phyloP scores from a whole-genome alignment of 371 early-diverging fungal genomes.

The Apophysomyces ossiformis region DNA sequence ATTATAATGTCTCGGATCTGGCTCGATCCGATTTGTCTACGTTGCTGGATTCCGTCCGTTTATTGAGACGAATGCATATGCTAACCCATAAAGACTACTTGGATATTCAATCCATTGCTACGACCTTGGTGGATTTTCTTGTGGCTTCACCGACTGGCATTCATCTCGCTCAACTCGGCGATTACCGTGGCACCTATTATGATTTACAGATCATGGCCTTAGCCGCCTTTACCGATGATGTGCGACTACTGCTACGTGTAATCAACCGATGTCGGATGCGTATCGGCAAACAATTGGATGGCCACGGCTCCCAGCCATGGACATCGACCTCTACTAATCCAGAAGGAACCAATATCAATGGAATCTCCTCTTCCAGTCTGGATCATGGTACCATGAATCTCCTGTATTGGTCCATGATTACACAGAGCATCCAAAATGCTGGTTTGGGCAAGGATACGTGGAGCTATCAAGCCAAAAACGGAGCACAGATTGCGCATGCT shows the following conservation, averaged over 20 bases:
- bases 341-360: too few relatives aligned
- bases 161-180: constrained; percentile 61
- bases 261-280: constrained; percentile 71
- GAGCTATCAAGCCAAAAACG: constrained; percentile 36
- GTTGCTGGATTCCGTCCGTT: constrained; percentile 62
- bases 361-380: background rate
- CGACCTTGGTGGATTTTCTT: constrained; percentile 60
- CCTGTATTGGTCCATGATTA: constrained; percentile 56
- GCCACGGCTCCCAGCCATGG: constrained; percentile 46
- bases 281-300: constrained; percentile 53
- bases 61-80: constrained; percentile 55
- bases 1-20: constrained; percentile 42
- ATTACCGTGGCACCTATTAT: constrained; percentile 67
- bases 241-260: constrained; percentile 60
- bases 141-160: constrained; percentile 67
- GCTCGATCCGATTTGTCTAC: constrained; percentile 55
- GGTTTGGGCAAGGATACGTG: constrained; percentile 44
- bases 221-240: constrained; percentile 69
- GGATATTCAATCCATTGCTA: constrained; percentile 58
- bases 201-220: constrained; percentile 67
- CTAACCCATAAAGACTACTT: constrained; percentile 69
- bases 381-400: constrained; percentile 53
- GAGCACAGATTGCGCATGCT: constrained; percentile 31
- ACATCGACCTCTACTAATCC: background rate
- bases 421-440: constrained; percentile 52